Evolutionary conservation across 257 asterid species (phyloP), one percentile per base, ranked within the genome.

Genomic region (Solanum rostratum): DNA sequence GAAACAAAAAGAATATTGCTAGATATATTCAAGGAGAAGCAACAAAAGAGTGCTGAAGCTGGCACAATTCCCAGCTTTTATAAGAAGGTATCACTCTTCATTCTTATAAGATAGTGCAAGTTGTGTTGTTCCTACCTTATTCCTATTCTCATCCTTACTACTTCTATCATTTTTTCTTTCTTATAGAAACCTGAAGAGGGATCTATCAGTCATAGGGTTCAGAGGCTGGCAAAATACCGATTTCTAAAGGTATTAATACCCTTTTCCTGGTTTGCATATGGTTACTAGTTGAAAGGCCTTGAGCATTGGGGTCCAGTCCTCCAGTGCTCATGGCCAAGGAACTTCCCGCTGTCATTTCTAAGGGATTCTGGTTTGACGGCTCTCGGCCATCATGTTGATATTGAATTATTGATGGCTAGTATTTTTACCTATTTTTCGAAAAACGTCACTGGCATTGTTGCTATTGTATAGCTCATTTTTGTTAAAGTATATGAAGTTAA

Each of bases 101-200:
- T 68, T 83, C 54, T 46, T 20, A 50, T 50, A 16, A 24, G 85
- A 66, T 52, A 3, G 15, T 50, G 15, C 49, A 49, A 65, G 20
- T 46, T 27, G 11, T 45, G 14, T 66, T 18, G 50, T n/a, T 65
- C 41, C 80, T 20, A 30, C 60, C 52, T 79, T n/a, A 63, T 79
- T 62, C 71, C 59, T 53, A 3, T 59, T 81, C 19, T 52, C 74
- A 39, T 59, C 14, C 54, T 30, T 68, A 41, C 4, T 46, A 37
- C 62, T 46, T 11, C 14, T 60, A 65, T 85, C 14, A 22, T 50
- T 46, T 54, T 19, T 20, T 80, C 81, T 71, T 46, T 50, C 39
- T 82, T 88, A 87, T 92, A 97, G 99, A 95, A 95, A 91, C 98
- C 99, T 30, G 99, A 97, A 87, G 99, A 97, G 84, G 99, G 99